Evolutionary conservation across 108 stramenopile species (phyloP).

Genomic region (Nitzschia sp.): DNA sequence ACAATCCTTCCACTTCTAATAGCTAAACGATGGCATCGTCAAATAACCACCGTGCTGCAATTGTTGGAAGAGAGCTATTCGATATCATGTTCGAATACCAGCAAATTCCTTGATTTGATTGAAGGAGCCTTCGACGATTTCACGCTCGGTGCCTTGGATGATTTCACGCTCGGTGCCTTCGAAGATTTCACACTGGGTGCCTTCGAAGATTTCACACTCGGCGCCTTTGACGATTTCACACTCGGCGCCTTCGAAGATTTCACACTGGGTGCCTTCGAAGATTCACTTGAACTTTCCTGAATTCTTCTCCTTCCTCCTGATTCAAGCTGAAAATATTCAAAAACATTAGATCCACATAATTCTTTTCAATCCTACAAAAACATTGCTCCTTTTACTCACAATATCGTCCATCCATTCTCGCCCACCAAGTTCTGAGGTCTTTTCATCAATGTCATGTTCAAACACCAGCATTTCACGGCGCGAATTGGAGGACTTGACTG

Average conservation of each 20-base stretch:
- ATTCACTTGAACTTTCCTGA: too few relatives aligned
- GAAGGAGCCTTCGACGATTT: constrained; percentile 4
- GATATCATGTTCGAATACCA: not conserved
- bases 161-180: not conserved
- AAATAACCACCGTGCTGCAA: not conserved
- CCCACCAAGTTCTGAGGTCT: too few relatives aligned
- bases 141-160: not conserved
- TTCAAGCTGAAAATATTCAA: too few relatives aligned
- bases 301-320: too few relatives aligned
- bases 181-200: constrained; percentile 1
- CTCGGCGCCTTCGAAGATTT: not conserved
- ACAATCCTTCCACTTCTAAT: not conserved
- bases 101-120: not conserved
- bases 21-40: not conserved
- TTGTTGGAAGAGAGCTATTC: not conserved
- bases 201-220: not conserved
- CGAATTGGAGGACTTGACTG: not conserved
- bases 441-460: too few relatives aligned
- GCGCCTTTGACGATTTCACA: not conserved
- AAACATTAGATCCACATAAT: too few relatives aligned
- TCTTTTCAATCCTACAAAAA: too few relatives aligned
- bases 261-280: not conserved
- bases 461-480: too few relatives aligned
- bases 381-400: too few relatives aligned
- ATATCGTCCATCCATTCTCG: too few relatives aligned